Conservation (phyloP, 306 rosid species). For the Mimosa bimucronata region DNA sequence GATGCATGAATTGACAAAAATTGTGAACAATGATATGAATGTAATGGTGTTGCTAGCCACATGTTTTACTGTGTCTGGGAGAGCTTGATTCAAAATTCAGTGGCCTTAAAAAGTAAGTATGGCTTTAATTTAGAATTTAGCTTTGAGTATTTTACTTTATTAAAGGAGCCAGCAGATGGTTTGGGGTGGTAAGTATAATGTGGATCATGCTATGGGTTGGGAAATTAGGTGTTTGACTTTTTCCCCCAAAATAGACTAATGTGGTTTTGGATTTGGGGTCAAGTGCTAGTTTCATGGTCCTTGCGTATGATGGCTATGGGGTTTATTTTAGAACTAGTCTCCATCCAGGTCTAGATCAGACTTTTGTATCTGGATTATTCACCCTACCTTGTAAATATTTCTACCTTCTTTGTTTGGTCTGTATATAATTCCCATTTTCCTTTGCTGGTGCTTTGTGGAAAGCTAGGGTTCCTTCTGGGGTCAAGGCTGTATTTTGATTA, state of each 20-base stretch:
- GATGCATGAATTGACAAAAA: neutral
- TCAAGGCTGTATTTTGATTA: neutral
- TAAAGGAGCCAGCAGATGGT: neutral
- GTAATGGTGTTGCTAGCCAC: slow-evolving; percentile 9
- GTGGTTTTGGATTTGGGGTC: neutral
- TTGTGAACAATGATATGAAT: neutral
- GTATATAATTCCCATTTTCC: neutral
- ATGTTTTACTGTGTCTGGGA: neutral
- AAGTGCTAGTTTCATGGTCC: neutral
- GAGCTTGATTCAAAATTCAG: slow-evolving; percentile 4
- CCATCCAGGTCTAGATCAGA: neutral
- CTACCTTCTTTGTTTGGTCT: neutral
- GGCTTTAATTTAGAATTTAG: neutral
- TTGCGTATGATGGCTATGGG: neutral
- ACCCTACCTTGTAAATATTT: neutral
- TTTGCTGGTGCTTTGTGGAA: neutral
- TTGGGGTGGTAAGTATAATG: neutral
- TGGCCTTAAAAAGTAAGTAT: slow-evolving; percentile 26
- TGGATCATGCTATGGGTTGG: neutral
- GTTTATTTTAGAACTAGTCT: neutral
- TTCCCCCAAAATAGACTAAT: neutral
- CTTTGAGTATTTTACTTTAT: neutral
- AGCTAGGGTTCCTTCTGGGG: neutral
- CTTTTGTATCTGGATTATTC: neutral
- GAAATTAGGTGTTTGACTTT: neutral